These are phyloP conservation scores for Sporisorium exsertum DNA, from an alignment of 1,284 basidiomycete genomes.

Conservation along the genomic window DNA sequence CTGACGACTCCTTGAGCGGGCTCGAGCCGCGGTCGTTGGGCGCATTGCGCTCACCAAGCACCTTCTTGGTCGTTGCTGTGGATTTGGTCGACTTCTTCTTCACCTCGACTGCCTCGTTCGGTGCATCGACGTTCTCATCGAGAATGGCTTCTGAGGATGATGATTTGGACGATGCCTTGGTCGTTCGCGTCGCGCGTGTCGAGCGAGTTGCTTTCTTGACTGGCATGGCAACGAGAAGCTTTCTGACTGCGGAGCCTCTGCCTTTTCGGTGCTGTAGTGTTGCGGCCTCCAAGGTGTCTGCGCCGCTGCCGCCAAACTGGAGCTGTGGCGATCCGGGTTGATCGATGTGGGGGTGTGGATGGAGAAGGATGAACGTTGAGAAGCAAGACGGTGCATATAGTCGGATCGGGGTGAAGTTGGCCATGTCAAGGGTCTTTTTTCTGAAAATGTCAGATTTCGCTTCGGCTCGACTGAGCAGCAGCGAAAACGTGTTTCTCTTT, in stretches of 20 bases:
- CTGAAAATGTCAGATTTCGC: constrained; percentile 13
- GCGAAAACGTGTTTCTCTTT: constrained; percentile 10
- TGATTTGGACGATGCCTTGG: constrained; percentile 32
- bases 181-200: constrained; percentile 32
- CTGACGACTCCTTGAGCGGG: constrained; percentile 4
- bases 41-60: constrained; percentile 39
- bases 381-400: neutral
- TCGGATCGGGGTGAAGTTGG: neutral
- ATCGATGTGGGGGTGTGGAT: neutral
- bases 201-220: constrained; percentile 38
- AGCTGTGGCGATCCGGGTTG: neutral
- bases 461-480: neutral
- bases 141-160: constrained; percentile 30
- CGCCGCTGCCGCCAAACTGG: neutral
- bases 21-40: constrained; percentile 15
- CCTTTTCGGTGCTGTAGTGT: neutral
- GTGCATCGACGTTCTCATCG: constrained; percentile 25
- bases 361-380: neutral
- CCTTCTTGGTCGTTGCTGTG: constrained; percentile 15
- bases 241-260: neutral
- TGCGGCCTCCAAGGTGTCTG: too few species aligned
- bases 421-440: neutral
- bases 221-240: constrained; percentile 23
- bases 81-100: constrained; percentile 22
- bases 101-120: neutral